Conservation (phyloP, 1,139 yeast species). For the Suhomyces choctaworum region DNA sequence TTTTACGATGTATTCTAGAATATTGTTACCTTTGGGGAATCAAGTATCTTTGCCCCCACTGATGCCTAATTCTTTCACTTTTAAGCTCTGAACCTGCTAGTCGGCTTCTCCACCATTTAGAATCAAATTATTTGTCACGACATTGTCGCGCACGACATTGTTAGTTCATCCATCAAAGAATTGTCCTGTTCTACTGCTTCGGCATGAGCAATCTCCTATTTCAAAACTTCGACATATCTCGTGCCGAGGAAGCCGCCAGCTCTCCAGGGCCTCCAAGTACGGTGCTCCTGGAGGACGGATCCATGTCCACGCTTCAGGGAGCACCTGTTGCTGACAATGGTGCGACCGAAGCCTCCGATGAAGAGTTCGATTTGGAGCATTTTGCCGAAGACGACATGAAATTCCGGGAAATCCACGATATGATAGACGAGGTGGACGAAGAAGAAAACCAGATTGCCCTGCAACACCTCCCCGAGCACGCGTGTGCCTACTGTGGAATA, state of each 20-base stretch:
- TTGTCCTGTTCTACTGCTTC: too few relatives aligned
- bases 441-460: conserved; percentile 8
- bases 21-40: too few relatives aligned
- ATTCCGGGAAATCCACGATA: conserved; percentile 2
- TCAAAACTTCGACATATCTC: conserved; percentile 19
- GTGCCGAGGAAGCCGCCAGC: conserved; percentile 4
- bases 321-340: not conserved
- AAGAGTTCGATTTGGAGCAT: not conserved
- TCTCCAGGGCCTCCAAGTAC: not conserved
- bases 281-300: not conserved
- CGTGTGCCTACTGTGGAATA: conserved; percentile 80
- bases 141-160: too few relatives aligned
- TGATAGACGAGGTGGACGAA: conserved; percentile 6
- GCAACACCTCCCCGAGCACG: conserved; percentile 30
- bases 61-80: too few relatives aligned
- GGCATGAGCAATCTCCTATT: conserved; percentile 29
- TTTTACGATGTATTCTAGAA: too few relatives aligned
- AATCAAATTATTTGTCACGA: too few relatives aligned
- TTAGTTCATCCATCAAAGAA: too few relatives aligned
- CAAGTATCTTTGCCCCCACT: too few relatives aligned
- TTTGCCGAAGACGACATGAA: conserved; percentile 3
- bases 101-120: too few relatives aligned
- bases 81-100: too few relatives aligned
- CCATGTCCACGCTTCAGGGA: conserved; percentile 1
- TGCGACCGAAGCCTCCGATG: not conserved